A percentile compares a stretch with the other conserved stretches of the same genome.
Conservation (phyloP, 768 basidiomycete genomes). For the Kwoniella pini region DNA sequence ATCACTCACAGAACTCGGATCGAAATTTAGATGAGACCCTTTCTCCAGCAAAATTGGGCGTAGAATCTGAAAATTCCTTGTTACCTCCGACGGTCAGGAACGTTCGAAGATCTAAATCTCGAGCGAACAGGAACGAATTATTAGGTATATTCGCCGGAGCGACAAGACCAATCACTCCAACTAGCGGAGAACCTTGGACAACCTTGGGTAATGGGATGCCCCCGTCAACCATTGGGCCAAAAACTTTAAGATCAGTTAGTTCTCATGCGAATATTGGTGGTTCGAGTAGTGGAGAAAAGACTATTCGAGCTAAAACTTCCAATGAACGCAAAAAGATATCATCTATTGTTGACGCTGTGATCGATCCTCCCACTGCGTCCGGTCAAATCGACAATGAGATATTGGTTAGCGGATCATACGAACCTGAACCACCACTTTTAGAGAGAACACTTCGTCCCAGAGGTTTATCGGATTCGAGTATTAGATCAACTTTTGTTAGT, state of each 20-base stretch:
- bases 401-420: conserved; percentile 13
- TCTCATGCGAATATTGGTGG: conserved; percentile 27
- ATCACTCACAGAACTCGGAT: background rate
- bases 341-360: conserved; percentile 66
- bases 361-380: conserved; percentile 61
- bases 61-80: conserved; percentile 14
- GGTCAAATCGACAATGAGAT: background rate
- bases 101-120: conserved; percentile 36
- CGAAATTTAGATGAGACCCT: background rate
- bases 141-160: conserved; percentile 89
- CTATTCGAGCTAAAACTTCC: conserved; percentile 28
- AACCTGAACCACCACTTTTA: conserved; percentile 58
- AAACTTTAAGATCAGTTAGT: conserved; percentile 30
- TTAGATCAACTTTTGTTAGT: conserved; percentile 76
- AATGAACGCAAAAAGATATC: conserved; percentile 36
- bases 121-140: conserved; percentile 55
- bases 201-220: conserved; percentile 56
- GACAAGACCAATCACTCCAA: conserved; percentile 54
- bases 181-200: conserved; percentile 68
- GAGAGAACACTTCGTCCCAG: conserved; percentile 68
- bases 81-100: conserved; percentile 19
- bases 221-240: background rate
- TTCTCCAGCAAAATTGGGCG: background rate
- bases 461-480: conserved; percentile 88
- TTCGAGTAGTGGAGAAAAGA: conserved; percentile 17